Conservation (phyloP, 148 eudicot species). For the Rhododendron ovatum region DNA sequence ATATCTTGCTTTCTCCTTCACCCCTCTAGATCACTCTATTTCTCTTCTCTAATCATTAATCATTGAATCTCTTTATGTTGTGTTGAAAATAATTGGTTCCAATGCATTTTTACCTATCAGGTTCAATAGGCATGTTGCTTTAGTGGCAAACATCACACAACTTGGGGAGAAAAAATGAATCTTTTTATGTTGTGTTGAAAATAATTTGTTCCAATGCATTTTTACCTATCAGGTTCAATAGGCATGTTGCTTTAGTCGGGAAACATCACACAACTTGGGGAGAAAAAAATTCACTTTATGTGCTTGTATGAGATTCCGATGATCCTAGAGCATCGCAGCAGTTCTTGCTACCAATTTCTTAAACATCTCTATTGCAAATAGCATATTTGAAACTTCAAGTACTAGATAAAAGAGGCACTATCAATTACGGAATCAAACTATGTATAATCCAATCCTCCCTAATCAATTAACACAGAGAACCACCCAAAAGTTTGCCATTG, state of each 20-base stretch:
- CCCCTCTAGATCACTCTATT: too few relatives aligned
- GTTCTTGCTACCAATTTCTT: not conserved
- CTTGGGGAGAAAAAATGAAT: not conserved
- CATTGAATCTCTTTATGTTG: too few relatives aligned
- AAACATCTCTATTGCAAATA: not conserved
- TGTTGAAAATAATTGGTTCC: too few relatives aligned
- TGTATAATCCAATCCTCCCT: not conserved
- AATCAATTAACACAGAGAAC: not conserved
- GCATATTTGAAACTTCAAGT: not conserved
- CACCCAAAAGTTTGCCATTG: not conserved
- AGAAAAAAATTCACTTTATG: not conserved
- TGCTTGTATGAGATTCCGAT: not conserved
- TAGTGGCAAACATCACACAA: too few relatives aligned
- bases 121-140: too few relatives aligned
- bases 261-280: not conserved
- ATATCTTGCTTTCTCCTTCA: too few relatives aligned
- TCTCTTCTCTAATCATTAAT: too few relatives aligned
- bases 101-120: too few relatives aligned
- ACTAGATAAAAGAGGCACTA: not conserved
- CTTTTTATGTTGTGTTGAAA: not conserved
- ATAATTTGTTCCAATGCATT: not conserved
- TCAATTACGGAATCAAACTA: not conserved
- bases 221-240: not conserved
- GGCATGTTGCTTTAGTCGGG: not conserved
- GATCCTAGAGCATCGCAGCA: not conserved